Base-by-base conservation (phyloP, 2,329 filamentous ascomycete genomes). In the Fusarium graminum region DNA sequence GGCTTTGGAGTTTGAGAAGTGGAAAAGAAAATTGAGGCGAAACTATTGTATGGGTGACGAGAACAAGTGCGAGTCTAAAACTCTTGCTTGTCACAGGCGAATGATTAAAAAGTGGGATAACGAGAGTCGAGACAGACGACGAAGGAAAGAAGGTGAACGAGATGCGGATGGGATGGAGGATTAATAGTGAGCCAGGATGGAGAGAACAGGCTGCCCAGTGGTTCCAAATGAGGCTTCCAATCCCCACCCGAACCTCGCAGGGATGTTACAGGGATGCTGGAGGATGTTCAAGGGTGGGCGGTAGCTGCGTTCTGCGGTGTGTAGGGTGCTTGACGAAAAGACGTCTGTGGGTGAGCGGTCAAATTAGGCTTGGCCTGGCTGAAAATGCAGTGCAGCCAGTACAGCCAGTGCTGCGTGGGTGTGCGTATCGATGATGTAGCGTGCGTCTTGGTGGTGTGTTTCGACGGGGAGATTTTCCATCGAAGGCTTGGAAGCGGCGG, bases 121-220 rank as follows among this genome's bases (percentile, higher is more conserved):
- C 22, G 43, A 43, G 56, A 66, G 63, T 65, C 68, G 66, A 69
- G 55, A 61, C 47, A 72, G 69, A 68, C 65, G 67, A 68, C 63
- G 63, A 65, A 62, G 61, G 63, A 59, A 63, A 62, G 63, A 65
- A 58, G 40, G 43, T 62, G 43, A 59, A 56, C 22, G 40, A 65
- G 67, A 66, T 61, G 64, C 58, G 64, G 67, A 68, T 59, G 66
- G 55, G 66, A 69, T 69, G 66, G 67, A 63, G 60, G 70, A 68
- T 73, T 73, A 73, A 73, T 72, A 72, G 61, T 62, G 56, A 61
- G 59, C 71, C 71, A 55, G 71, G 71, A 72, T 73, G 50, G 57
- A 55, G 60, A 65, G 58, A 68, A 63, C 53, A 64, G 67, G 52
- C 62, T 60, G 53, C 69, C 63, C 71, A 73, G 69, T 73, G 63